Evolutionary conservation across 2,329 filamentous ascomycete species (phyloP).

Genomic region (Nemania sp.): DNA sequence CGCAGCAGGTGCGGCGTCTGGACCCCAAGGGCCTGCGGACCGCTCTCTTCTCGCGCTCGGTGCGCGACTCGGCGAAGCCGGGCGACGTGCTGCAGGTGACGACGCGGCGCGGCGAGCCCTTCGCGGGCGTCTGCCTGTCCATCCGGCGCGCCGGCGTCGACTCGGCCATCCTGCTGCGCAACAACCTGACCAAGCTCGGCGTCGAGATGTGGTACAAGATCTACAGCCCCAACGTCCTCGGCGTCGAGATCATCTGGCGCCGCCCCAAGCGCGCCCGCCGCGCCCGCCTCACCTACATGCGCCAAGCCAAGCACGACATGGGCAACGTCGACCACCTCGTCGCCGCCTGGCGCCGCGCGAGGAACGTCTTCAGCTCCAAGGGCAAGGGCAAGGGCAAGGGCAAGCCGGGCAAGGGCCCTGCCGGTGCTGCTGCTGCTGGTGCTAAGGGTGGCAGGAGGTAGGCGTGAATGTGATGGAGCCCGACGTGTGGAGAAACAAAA

Average conservation of each 20-base stretch:
- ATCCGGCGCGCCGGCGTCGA: constrained; percentile 88
- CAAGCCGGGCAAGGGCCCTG: not conserved
- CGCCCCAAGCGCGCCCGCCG: constrained; percentile 82
- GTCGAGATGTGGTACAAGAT: constrained; percentile 99
- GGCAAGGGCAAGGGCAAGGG: constrained; percentile 20
- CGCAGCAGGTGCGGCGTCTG: constrained; percentile 71
- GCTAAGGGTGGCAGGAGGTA: constrained; percentile 19
- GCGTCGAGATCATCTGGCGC: constrained; percentile 92
- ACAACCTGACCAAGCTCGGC: constrained; percentile 81
- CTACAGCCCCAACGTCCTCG: constrained; percentile 85
- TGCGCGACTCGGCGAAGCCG: constrained; percentile 77
- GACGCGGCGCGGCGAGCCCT: constrained; percentile 79
- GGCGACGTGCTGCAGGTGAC: constrained; percentile 93
- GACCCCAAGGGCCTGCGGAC: constrained; percentile 85
- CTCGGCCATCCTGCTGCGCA: constrained; percentile 83
- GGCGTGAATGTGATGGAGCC: not conserved
- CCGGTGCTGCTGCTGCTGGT: not conserved
- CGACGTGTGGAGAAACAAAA: not conserved
- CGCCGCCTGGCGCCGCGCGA: constrained; percentile 56
- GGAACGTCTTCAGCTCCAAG: constrained; percentile 46
- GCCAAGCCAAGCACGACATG: constrained; percentile 84
- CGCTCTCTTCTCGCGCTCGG: constrained; percentile 76
- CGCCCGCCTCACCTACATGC: constrained; percentile 88
- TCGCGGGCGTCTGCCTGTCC: constrained; percentile 84
- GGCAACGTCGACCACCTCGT: constrained; percentile 84